Evolutionary conservation across 208 protist species (phyloP).

Genomic region (Crithidia sp.): DNA sequence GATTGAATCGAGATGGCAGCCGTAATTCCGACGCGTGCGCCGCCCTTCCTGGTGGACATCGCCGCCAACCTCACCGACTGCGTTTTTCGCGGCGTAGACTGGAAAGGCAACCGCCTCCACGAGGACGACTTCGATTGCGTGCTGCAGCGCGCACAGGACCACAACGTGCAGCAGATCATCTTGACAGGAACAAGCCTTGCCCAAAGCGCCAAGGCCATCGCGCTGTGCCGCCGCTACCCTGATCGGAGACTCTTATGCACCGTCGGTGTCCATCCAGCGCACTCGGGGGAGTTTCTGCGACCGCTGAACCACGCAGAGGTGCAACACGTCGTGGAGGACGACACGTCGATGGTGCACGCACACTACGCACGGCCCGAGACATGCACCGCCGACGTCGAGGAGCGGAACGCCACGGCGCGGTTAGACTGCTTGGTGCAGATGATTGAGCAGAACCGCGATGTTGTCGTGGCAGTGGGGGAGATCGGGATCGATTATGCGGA

Average conservation of each 20-base stretch:
- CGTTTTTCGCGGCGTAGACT: conserved; percentile 88
- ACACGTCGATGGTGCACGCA: conserved; percentile 42
- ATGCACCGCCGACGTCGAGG: not conserved
- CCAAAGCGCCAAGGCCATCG: conserved; percentile 83
- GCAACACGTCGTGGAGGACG: conserved; percentile 29
- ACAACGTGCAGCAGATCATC: conserved; percentile 80
- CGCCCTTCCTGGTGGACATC: conserved; percentile 83
- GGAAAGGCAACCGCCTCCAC: conserved; percentile 77
- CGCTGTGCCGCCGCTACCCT: conserved; percentile 70
- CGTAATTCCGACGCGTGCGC: conserved; percentile 1
- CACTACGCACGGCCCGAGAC: conserved; percentile 3
- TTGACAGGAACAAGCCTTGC: conserved; percentile 81
- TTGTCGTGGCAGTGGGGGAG: conserved; percentile 89
- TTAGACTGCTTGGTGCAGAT: conserved; percentile 65
- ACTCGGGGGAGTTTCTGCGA: conserved; percentile 69
- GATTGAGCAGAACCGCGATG: conserved; percentile 70
- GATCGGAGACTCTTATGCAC: conserved; percentile 67
- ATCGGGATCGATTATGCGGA: conserved; percentile 94
- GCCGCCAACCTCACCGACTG: conserved; percentile 90
- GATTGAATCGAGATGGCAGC: conserved; percentile 12
- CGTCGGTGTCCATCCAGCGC: conserved; percentile 87
- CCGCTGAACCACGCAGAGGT: conserved; percentile 49
- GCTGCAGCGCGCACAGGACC: conserved; percentile 56
- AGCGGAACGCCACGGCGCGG: conserved; percentile 36
- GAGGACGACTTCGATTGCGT: conserved; percentile 84